These are phyloP conservation scores for Lippia alba DNA, from an alignment of 305 asterid species.

Conservation along the genomic window DNA sequence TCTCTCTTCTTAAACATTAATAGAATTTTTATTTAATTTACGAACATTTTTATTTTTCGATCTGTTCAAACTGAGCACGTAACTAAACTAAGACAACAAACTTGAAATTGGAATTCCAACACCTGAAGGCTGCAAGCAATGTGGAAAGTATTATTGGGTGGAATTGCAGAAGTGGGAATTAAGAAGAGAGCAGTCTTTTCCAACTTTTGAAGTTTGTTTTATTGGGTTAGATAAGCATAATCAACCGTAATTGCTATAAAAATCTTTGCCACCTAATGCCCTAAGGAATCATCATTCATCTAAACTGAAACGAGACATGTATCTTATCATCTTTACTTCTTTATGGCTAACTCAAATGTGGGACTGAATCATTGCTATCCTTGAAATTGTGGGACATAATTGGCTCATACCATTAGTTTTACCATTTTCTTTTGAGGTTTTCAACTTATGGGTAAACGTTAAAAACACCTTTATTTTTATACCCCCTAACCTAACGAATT, in stretches of 20 bases:
- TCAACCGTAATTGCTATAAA: neutral
- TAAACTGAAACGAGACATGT: constrained; percentile 29
- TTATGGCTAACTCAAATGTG: constrained; percentile 23
- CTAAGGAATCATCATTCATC: constrained; percentile 2
- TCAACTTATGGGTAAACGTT: constrained; percentile 4
- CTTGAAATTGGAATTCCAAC: too few species aligned
- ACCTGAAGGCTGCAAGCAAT: too few species aligned
- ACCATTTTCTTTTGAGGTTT: neutral
- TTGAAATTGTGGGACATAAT: constrained; percentile 9
- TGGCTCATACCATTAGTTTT: neutral
- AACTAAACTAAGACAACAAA: too few species aligned
- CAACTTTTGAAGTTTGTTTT: constrained; percentile 9
- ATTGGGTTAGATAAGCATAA: neutral
- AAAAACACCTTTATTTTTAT: neutral
- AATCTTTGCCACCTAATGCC: constrained; percentile 12
- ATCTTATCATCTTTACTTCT: constrained; percentile 31
- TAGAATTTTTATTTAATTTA: too few species aligned
- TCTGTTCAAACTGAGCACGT: too few species aligned
- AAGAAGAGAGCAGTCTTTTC: neutral
- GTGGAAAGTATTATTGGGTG: too few species aligned
- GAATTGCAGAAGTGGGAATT: too few species aligned
- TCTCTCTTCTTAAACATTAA: too few species aligned
- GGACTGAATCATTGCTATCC: constrained; percentile 36
- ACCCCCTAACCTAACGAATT: neutral
- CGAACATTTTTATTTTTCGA: too few species aligned